phyloP scores from a whole-genome alignment of 169 alveolate genomes.

The Cryptosporidium bovis region DNA sequence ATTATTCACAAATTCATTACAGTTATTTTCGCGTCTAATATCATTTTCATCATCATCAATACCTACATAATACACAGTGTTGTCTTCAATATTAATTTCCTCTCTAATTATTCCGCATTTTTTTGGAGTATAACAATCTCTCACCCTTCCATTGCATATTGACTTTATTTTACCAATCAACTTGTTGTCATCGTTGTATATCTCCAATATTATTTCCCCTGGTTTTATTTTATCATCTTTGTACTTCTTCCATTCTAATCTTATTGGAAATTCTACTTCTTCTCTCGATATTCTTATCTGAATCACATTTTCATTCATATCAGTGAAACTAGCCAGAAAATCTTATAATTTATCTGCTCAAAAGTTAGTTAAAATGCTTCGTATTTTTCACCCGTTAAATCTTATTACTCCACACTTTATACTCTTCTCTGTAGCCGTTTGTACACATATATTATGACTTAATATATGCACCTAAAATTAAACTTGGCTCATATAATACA shows the following conservation, averaged over 20 bases:
- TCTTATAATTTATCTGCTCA: too few species aligned
- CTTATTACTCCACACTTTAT: too few species aligned
- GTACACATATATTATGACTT: too few species aligned
- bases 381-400: too few species aligned
- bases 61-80: background rate
- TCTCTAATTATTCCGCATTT: conserved; percentile 6
- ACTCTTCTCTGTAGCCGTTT: too few species aligned
- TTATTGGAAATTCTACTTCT: background rate
- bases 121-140: conserved; percentile 34
- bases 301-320: background rate
- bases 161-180: conserved; percentile 24
- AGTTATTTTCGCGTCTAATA: background rate
- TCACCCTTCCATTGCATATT: conserved; percentile 33
- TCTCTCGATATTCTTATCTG: background rate
- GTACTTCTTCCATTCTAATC: conserved; percentile 39
- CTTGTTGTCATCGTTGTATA: background rate
- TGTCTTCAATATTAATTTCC: background rate
- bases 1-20: too few species aligned
- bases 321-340: background rate
- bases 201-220: conserved; percentile 27
- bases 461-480: too few species aligned
- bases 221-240: conserved; percentile 41
- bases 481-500: too few species aligned
- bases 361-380: too few species aligned
- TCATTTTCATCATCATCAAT: background rate